A percentile compares a stretch with the other conserved stretches of the same genome.
Evolutionary conservation across 345 rosid species (phyloP).

Genomic region (Luvunga scandens): DNA sequence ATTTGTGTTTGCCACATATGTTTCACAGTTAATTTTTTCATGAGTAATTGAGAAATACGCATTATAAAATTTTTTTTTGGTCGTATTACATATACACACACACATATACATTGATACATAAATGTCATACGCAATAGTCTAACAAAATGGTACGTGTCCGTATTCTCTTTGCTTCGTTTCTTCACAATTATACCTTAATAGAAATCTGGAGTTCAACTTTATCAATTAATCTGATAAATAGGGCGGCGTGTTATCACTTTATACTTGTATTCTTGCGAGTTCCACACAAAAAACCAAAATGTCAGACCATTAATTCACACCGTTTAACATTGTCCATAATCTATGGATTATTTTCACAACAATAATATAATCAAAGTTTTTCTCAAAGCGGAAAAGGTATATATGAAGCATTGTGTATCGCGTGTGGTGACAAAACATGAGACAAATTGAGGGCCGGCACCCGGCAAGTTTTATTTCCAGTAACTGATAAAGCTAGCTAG

Average conservation of each 20-base stretch:
- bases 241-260: neutral
- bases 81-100: neutral
- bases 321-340: neutral
- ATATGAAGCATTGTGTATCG: neutral
- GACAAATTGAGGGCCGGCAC: slow-evolving; percentile 14
- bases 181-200: neutral
- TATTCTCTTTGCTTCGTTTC: too few species aligned
- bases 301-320: neutral
- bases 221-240: neutral
- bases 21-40: too few species aligned
- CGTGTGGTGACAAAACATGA: neutral
- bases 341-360: neutral
- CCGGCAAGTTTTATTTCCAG: neutral
- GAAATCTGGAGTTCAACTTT: neutral
- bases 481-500: slow-evolving; percentile 13
- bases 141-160: too few species aligned
- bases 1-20: too few species aligned
- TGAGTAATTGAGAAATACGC: too few species aligned
- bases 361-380: neutral
- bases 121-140: too few species aligned
- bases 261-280: neutral
- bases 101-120: neutral
- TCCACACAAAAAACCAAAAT: neutral
- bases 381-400: neutral
- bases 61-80: too few species aligned